Conservation (phyloP, 2,329 filamentous ascomycete genomes). For the Monilinia fructigena region DNA sequence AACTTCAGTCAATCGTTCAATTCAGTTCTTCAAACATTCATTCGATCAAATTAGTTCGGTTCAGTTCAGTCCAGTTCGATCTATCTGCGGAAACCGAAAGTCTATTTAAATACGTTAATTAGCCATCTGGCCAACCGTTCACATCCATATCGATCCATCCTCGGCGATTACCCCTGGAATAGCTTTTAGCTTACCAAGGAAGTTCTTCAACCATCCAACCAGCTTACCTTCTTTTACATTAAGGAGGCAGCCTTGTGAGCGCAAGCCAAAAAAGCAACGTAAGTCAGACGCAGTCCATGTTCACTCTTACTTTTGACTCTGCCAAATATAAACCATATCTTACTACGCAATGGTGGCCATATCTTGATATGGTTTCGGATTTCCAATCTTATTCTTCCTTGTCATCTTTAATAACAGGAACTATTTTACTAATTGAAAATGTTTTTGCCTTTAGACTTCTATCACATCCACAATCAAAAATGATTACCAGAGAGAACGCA, state of each 20-base stretch:
- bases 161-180: slow-evolving; percentile 21
- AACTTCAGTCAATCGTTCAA: slow-evolving; percentile 17
- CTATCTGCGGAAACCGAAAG: slow-evolving; percentile 7
- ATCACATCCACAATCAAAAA: slow-evolving; percentile 24
- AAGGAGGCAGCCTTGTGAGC: slow-evolving; percentile 22
- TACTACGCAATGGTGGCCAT: slow-evolving; percentile 5
- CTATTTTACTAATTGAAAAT: slow-evolving; percentile 13
- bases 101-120: slow-evolving; percentile 16
- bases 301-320: neutral
- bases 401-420: neutral
- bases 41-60: slow-evolving; percentile 3
- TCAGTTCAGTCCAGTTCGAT: neutral
- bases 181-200: slow-evolving; percentile 22
- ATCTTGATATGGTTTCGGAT: slow-evolving; percentile 7
- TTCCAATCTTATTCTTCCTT: slow-evolving; percentile 17
- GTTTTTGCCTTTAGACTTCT: slow-evolving; percentile 12
- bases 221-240: slow-evolving; percentile 22
- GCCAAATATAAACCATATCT: slow-evolving; percentile 21
- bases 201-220: slow-evolving; percentile 18
- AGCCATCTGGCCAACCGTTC: neutral
- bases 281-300: slow-evolving; percentile 29
- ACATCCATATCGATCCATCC: neutral
- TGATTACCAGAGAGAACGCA: slow-evolving; percentile 36
- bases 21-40: slow-evolving; percentile 14
- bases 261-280: slow-evolving; percentile 29